phyloP scores from a whole-genome alignment of 805 yeast genomes.

The Yamadazyma laniorum region DNA sequence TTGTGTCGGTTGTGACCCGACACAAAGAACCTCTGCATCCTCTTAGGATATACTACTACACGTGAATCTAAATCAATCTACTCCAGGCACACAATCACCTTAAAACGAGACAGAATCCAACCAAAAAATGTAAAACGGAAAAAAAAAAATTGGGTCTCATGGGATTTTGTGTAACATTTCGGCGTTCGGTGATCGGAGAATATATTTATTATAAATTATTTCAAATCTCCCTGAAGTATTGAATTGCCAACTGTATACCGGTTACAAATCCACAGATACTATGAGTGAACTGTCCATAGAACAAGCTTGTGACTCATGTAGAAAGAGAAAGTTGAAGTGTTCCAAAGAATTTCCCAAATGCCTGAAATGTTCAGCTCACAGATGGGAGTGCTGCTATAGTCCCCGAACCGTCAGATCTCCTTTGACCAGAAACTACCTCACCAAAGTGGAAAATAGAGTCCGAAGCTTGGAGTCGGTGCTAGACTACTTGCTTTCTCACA shows the following conservation, averaged over 20 bases:
- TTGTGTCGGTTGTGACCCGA: too few species aligned
- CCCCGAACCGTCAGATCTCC: conserved; percentile 81
- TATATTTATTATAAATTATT: conserved; percentile 1
- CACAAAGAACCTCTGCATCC: too few species aligned
- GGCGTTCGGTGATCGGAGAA: conserved; percentile 11
- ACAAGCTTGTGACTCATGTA: conserved; percentile 80
- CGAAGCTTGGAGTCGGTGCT: conserved; percentile 29
- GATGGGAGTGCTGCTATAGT: conserved; percentile 74
- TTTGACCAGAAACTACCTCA: conserved; percentile 74
- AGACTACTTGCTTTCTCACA: conserved; percentile 30
- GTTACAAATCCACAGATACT: background rate
- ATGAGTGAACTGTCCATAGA: conserved; percentile 32
- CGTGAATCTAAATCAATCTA: too few species aligned
- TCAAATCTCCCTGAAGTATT: background rate
- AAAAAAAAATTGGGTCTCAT: conserved; percentile 2
- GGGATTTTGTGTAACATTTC: conserved; percentile 5
- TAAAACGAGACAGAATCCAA: too few species aligned
- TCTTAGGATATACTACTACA: too few species aligned
- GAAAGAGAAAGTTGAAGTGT: conserved; percentile 76
- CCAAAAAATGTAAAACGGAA: too few species aligned
- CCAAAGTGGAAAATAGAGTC: conserved; percentile 61
- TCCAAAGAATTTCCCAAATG: conserved; percentile 78
- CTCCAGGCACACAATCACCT: too few species aligned
- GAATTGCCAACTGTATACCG: too few species aligned
- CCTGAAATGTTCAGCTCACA: conserved; percentile 66